Conservation (phyloP, 2,329 filamentous ascomycete genomes). For the Leptographium galeiforme region DNA sequence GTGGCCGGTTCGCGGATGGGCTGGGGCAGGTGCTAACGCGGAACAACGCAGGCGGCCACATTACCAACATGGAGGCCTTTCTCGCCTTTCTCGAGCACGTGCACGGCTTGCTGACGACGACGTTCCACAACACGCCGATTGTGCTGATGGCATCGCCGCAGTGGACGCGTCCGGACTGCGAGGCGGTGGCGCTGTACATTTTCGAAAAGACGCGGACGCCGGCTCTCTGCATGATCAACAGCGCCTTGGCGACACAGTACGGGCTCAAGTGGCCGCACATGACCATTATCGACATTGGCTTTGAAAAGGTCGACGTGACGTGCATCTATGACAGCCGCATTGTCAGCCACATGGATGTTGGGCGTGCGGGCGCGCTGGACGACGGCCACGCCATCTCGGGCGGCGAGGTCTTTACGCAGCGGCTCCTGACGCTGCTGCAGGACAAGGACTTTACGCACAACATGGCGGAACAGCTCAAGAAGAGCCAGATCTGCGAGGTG, state of each 20-base stretch:
- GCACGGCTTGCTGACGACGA: constrained; percentile 75
- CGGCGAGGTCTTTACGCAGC: constrained; percentile 73
- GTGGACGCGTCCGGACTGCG: constrained; percentile 80
- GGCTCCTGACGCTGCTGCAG: constrained; percentile 53
- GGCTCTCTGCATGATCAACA: constrained; percentile 80
- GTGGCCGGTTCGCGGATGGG: neutral
- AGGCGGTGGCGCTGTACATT: constrained; percentile 81
- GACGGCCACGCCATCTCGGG: constrained; percentile 46
- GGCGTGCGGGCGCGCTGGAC: constrained; percentile 33
- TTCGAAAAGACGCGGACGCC: constrained; percentile 97
- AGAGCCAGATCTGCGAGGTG: constrained; percentile 52
- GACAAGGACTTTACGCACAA: constrained; percentile 45
- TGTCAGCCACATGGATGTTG: constrained; percentile 52
- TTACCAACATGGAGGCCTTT: constrained; percentile 85
- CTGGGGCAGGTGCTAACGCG: neutral
- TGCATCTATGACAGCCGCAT: constrained; percentile 75
- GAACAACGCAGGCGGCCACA: constrained; percentile 50
- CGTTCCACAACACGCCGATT: constrained; percentile 92
- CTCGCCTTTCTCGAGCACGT: constrained; percentile 88
- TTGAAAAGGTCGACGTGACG: constrained; percentile 83
- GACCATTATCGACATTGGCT: constrained; percentile 83
- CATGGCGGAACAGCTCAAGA: constrained; percentile 60
- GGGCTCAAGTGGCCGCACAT: constrained; percentile 63
- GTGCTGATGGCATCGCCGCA: constrained; percentile 79
- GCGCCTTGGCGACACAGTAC: constrained; percentile 76